Evolutionary conservation across 352 stramenopile species (phyloP).

Genomic region (Pythium angustatum): DNA sequence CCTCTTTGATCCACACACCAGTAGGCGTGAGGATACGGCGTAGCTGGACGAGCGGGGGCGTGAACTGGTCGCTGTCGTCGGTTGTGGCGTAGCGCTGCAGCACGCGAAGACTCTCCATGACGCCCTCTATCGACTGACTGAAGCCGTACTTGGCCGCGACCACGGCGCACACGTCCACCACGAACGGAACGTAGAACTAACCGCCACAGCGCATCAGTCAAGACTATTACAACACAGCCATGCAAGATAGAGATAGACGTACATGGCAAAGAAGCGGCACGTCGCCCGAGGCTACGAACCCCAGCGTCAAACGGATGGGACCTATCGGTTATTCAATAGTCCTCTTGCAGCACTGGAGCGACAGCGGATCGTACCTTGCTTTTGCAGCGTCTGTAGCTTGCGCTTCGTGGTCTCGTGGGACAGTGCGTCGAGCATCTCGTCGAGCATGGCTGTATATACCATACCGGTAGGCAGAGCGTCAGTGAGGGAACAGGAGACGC

Average conservation of each 20-base stretch:
- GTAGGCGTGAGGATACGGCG: slow-evolving; percentile 54
- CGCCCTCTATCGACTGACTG: slow-evolving; percentile 38
- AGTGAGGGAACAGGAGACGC: neutral
- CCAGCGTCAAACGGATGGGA: too few species aligned
- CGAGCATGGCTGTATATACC: slow-evolving; percentile 37
- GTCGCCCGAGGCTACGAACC: slow-evolving; percentile 41
- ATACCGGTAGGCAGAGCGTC: neutral
- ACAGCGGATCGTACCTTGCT: slow-evolving; percentile 30
- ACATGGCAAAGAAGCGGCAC: slow-evolving; percentile 48
- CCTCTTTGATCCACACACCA: slow-evolving; percentile 52
- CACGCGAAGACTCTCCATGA: slow-evolving; percentile 50
- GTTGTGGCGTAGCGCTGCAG: slow-evolving; percentile 30
- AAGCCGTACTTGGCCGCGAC: slow-evolving; percentile 56
- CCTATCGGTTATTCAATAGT: too few species aligned
- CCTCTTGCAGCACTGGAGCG: too few species aligned
- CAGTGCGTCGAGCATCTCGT: slow-evolving; percentile 52
- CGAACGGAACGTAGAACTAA: slow-evolving; percentile 56
- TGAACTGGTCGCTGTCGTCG: slow-evolving; percentile 43
- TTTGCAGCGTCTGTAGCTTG: slow-evolving; percentile 43
- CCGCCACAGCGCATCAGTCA: too few species aligned
- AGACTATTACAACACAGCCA: too few species aligned
- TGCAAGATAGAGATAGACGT: neutral
- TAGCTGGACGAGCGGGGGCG: slow-evolving; percentile 44
- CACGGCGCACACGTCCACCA: slow-evolving; percentile 41
- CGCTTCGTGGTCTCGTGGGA: slow-evolving; percentile 37